Percentiles rank a stretch among this genome's conserved stretches.
Evolutionary conservation across 2,329 filamentous ascomycete genomes (phyloP).

Genomic region (Zymoseptoria crescenta): DNA sequence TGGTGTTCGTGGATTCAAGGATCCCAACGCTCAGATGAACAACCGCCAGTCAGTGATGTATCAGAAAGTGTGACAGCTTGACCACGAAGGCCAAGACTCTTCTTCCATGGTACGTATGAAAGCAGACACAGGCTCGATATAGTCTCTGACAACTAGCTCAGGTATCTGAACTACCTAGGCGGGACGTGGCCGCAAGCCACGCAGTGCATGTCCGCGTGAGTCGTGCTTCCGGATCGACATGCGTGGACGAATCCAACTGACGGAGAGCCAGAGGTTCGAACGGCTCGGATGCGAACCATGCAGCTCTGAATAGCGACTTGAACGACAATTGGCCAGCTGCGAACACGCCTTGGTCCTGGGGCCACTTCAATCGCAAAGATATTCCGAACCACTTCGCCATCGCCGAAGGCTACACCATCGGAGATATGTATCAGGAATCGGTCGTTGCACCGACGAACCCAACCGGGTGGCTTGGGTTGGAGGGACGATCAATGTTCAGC

Average conservation of each 20-base stretch:
- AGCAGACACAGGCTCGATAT: conserved; percentile 21
- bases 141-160: conserved; percentile 32
- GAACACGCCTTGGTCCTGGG: conserved; percentile 49
- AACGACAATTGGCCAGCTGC: conserved; percentile 49
- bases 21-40: conserved; percentile 39
- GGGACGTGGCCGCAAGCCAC: conserved; percentile 44
- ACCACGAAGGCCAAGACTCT: too few relatives aligned
- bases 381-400: conserved; percentile 49
- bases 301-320: conserved; percentile 46
- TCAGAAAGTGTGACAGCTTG: conserved; percentile 36
- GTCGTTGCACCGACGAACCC: conserved; percentile 47
- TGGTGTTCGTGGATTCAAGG: conserved; percentile 32
- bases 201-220: conserved; percentile 52
- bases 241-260: conserved; percentile 39
- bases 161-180: conserved; percentile 48
- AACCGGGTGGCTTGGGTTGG: conserved; percentile 46
- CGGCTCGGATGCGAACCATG: conserved; percentile 46
- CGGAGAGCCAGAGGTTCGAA: conserved; percentile 48
- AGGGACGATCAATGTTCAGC: conserved; percentile 44
- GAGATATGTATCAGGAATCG: conserved; percentile 50
- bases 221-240: conserved; percentile 29
- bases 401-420: conserved; percentile 48
- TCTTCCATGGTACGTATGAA: too few relatives aligned
- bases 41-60: conserved; percentile 34
- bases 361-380: conserved; percentile 44